Base-by-base conservation (phyloP, 2,329 filamentous ascomycete species). In the Myriosclerotinia duriaeana region DNA sequence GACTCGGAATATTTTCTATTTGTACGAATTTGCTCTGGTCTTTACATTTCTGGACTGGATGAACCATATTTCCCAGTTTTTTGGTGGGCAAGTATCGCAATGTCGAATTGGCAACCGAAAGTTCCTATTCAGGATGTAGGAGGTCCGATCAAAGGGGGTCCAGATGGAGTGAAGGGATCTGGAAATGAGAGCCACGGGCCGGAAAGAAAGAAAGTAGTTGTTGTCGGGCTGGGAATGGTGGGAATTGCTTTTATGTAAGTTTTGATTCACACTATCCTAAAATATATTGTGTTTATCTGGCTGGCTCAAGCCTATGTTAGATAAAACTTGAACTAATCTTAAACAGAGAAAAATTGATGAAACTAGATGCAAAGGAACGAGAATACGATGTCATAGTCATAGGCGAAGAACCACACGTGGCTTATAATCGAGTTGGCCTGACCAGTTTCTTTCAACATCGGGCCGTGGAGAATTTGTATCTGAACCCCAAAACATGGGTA, bases 161-260 rank as follows among this genome's bases (percentile, higher is more conserved):
- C 70, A 8, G 69, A 75, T 70, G 72, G 72, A 6, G 70, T 73
- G 14, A 67, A 66, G 6, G 74, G 68, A 6, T 72, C 69, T 34
- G 68, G 68, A 53, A 71, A 71, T 26, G 63, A 72, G 42, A 64
- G 65, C n/a, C 70, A 71, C 66, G 72, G 66, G 42, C 61, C 60
- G 6, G 15, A 59, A n/a, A 75, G 86, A 69, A 92, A 91, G 77
- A 87, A 84, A 74, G 79, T 96, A 46, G 92, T 96, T 2, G 87
- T 96, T 48, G 91, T 96, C 50, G 93, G 93, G 12, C 79, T 97
- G 78, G 93, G 93, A 2, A 97, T 97, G 93, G 93, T 97, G 54
- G 92, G 90, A 50, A 89, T 95, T 72, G 88, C 90, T 53, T 94
- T 96, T 77, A 92, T 96, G 90, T 94, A 79, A 83, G 89, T 82